Evolutionary conservation across 805 yeast genomes (phyloP).

Genomic region (Myxozyma monticola): DNA sequence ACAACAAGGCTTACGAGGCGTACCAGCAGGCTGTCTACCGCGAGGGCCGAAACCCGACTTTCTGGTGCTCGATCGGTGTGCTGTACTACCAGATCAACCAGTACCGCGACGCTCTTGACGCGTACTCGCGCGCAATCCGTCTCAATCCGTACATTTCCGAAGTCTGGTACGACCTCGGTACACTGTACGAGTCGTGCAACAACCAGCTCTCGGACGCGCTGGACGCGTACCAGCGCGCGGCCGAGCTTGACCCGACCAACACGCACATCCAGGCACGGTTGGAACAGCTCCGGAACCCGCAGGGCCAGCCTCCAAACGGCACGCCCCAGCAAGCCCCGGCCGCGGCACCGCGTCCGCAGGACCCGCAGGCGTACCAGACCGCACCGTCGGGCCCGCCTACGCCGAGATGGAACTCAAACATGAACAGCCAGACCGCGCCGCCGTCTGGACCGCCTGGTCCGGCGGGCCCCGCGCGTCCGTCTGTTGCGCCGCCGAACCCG

Average conservation of each 20-base stretch:
- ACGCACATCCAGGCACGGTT: constrained; percentile 92
- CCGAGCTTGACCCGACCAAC: constrained; percentile 89
- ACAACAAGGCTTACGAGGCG: constrained; percentile 94
- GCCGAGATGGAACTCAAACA: constrained; percentile 33
- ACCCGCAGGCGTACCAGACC: constrained; percentile 55
- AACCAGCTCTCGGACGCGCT: constrained; percentile 92
- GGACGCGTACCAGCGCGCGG: constrained; percentile 96
- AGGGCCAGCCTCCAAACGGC: constrained; percentile 51
- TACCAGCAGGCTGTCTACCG: constrained; percentile 98
- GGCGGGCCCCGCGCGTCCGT: constrained; percentile 19
- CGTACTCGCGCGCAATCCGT: constrained; percentile 94
- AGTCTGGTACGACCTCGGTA: constrained; percentile 98
- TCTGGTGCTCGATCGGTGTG: constrained; percentile 96
- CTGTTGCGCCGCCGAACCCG: constrained; percentile 28
- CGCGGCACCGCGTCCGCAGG: constrained; percentile 57
- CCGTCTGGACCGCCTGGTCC: constrained; percentile 23
- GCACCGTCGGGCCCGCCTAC: constrained; percentile 58
- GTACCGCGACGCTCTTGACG: constrained; percentile 94
- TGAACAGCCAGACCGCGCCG: constrained; percentile 36
- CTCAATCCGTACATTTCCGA: constrained; percentile 94
- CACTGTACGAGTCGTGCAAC: constrained; percentile 94
- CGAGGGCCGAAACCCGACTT: constrained; percentile 94
- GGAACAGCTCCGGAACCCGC: constrained; percentile 60
- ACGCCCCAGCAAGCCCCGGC: constrained; percentile 63
- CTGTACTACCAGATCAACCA: constrained; percentile 94